Base-by-base conservation (phyloP, 306 rosid species). In the Albizia julibrissin region DNA sequence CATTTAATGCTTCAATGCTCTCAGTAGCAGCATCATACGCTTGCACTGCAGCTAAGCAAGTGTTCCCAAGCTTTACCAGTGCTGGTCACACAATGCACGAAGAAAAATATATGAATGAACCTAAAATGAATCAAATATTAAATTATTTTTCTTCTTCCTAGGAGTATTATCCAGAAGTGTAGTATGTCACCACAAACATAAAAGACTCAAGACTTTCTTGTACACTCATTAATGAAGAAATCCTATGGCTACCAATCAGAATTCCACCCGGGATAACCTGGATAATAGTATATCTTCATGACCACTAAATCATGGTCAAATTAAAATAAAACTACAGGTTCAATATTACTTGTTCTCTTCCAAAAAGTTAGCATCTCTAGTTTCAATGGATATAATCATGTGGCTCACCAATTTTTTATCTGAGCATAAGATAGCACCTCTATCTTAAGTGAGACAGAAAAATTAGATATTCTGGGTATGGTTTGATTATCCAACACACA, bases 1-100 rank as follows among this genome's bases (percentile, higher is more conserved):
- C 91, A 78, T 93, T 87, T 83, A 93, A 43, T 81, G 97, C 90
- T 86, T 95, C 97, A 74, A 86, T 79, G 88, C 90, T 92, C 84
- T 95, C 94, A 26, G 89, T 91, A 52, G 96, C 96, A 75, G 91
- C 80, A 82, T 95, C 99, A 68, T 91, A 88, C 8, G 94, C 91
- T 83, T 91, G 93, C 27, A 95, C 98, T 65, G 93, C 99, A 66
- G 91, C 96, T 88, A 93, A 89, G 87, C 94, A 95, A 33, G 86
- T 75, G 39, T 91, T 83, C 80, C 97, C 99, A 70, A 95, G 91
- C 81, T 86, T 85, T 44, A 87, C 94, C 82, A 95, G 77, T 78
- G 87, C 99, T 93, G 62, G 64, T 34, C 68, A 80, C 31, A 85
- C 22, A 22, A 80, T 77, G 61, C 37, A 68, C 33, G 40, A 13